phyloP scores from a whole-genome alignment of 2,329 filamentous ascomycete species.

The Claviceps lovelessii region DNA sequence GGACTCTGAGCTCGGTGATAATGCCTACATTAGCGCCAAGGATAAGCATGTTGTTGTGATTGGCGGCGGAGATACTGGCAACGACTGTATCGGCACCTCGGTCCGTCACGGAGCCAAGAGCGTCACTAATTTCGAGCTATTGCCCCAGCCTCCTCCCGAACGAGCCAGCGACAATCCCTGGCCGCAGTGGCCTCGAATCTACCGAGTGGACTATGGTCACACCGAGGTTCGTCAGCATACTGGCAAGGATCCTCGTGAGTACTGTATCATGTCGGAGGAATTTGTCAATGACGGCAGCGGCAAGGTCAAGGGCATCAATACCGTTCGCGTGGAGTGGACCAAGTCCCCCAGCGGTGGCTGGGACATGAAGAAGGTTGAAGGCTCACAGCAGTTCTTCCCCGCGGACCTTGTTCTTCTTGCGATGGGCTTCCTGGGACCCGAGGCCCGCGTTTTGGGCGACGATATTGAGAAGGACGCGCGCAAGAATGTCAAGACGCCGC shows the following conservation, averaged over 20 bases:
- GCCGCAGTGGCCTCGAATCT: conserved; percentile 96
- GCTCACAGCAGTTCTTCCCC: conserved; percentile 89
- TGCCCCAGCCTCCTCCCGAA: conserved; percentile 82
- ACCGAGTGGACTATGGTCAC: conserved; percentile 97
- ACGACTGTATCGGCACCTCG: conserved; percentile 94
- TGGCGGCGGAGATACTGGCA: conserved; percentile 93
- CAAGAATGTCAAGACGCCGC: conserved; percentile 91
- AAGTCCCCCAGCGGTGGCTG: conserved; percentile 78
- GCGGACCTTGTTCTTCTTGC: conserved; percentile 87
- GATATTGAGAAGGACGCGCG: conserved; percentile 79
- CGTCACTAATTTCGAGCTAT: conserved; percentile 88
- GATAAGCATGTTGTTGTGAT: conserved; percentile 94
- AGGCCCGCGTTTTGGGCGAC: conserved; percentile 76
- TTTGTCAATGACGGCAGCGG: conserved; percentile 82
- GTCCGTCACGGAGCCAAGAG: conserved; percentile 92
- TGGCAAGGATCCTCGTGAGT: conserved; percentile 91
- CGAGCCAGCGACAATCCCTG: conserved; percentile 91
- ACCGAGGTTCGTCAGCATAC: conserved; percentile 91
- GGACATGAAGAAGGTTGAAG: conserved; percentile 97
- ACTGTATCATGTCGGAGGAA: conserved; percentile 95
- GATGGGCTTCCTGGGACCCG: conserved; percentile 94
- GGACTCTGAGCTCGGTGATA: conserved; percentile 74
- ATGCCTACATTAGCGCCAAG: conserved; percentile 83
- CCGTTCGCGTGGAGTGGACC: conserved; percentile 89
- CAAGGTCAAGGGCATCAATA: conserved; percentile 91